Base-by-base conservation (phyloP, 306 rosid species). In the Hippophae gyantsensis region DNA sequence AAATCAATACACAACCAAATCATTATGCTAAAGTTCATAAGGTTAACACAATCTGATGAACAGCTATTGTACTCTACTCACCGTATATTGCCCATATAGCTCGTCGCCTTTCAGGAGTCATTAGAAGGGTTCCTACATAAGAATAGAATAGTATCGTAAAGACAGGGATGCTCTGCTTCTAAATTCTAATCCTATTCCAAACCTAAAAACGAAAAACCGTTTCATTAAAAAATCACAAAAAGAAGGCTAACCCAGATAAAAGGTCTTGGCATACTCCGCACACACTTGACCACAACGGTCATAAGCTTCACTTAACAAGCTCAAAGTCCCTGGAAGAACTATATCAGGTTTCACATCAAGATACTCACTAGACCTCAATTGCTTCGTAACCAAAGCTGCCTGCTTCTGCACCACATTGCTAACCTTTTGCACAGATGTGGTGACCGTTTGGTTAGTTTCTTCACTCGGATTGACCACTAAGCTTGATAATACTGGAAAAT, bases 221-320 rank as follows among this genome's bases (percentile, higher is more conserved):
- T 18, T 18, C 23, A 18, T 18, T 18, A 18, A 13, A 48, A 52
- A 38, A 55, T 27, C 40, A 5, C 5, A 14, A 42, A 52, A 53
- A 43, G 4, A 13, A 62, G 43, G 44, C 44, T 44, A 27, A 92
- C 98, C 98, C 44, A 90, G 74, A 72, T 87, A 87, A 73, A 90
- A 90, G 4, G 98, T 90, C 64, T 90, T 90, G 52, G 98, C 98
- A 78, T 90, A 90, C 63, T 90, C 98, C 63, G 98, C 90, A 63
- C 98, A 90, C n/a, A 90, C 95, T 65, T 87, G 84, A 58, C 92
- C 95, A 74, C 98, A 87, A 7, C 97, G 80, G 64, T 82, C 80
- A 75, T 81, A 90, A 14, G 98, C 90, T n/a, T 68, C 77, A 69
- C 52, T 74, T 73, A 90, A 72, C 27, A 90, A 72, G 80, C 80